Evolutionary conservation across 768 basidiomycete genomes (phyloP).

Genomic region (Serpula lacrymans): DNA sequence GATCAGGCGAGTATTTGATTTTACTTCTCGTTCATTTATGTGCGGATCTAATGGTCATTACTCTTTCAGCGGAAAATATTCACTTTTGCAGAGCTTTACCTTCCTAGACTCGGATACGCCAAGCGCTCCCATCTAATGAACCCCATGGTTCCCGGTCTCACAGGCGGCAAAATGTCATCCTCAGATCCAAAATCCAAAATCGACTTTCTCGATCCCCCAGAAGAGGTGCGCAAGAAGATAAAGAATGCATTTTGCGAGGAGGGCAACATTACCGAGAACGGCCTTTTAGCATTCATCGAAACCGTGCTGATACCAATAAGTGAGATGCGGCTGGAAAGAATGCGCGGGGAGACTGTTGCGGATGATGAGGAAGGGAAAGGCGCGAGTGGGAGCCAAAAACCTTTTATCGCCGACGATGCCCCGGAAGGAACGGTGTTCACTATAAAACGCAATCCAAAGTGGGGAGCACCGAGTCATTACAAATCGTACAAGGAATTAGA

Average conservation of each 20-base stretch:
- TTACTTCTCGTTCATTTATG: no score
- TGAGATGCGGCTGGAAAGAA: conserved; percentile 63
- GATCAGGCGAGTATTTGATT: conserved; percentile 69
- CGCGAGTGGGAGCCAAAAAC: conserved; percentile 47
- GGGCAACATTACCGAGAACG: conserved; percentile 85
- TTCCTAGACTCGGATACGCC: conserved; percentile 87
- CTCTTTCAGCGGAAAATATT: conserved; percentile 89
- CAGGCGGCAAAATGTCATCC: conserved; percentile 96
- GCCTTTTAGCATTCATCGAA: conserved; percentile 78
- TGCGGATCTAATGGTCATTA: not conserved
- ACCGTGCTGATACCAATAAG: conserved; percentile 89
- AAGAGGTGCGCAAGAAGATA: conserved; percentile 83
- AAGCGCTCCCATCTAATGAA: conserved; percentile 99
- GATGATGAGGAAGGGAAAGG: conserved; percentile 45
- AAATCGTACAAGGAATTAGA: conserved; percentile 59
- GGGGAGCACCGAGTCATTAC: conserved; percentile 72
- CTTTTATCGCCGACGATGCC: conserved; percentile 66
- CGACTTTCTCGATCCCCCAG: conserved; percentile 90
- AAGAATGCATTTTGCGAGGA: conserved; percentile 93
- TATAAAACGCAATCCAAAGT: conserved; percentile 73
- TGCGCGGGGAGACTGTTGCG: conserved; percentile 39
- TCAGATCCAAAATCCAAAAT: conserved; percentile 98
- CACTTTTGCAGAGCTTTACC: conserved; percentile 94
- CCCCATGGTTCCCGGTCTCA: conserved; percentile 91
- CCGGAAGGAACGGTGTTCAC: conserved; percentile 82